These are phyloP conservation scores for Capsicum baccatum DNA, from an alignment of 257 asterid genomes.

Conservation along the genomic window DNA sequence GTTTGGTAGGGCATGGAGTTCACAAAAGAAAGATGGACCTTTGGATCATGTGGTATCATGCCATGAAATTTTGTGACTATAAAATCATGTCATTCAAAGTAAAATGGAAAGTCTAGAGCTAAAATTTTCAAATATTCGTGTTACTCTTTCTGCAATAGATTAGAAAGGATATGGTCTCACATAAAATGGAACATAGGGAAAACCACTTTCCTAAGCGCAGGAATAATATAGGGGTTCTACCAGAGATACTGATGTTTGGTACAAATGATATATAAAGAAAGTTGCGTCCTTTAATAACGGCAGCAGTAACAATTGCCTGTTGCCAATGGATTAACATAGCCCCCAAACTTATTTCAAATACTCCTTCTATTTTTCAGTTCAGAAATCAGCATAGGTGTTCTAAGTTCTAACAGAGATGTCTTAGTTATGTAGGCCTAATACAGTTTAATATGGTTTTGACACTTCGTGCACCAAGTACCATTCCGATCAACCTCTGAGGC, in stretches of 20 bases:
- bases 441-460: neutral
- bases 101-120: neutral
- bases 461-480: neutral
- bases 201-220: neutral
- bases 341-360: neutral
- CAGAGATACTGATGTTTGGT: neutral
- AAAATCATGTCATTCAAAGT: too few species aligned
- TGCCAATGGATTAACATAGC: neutral
- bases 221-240: neutral
- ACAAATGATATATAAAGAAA: neutral
- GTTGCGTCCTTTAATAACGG: neutral
- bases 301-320: neutral
- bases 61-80: neutral
- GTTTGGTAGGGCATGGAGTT: neutral
- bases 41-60: neutral
- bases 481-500: neutral
- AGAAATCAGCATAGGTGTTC: neutral
- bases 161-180: too few species aligned
- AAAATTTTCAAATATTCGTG: too few species aligned
- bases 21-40: neutral
- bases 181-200: too few species aligned
- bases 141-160: too few species aligned
- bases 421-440: neutral
- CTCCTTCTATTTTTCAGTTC: neutral
- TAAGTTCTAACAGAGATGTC: neutral